Percentiles rank a stretch among this genome's conserved stretches.
Conservation (phyloP, 768 basidiomycete genomes). For the Dioszegia crocea region DNA sequence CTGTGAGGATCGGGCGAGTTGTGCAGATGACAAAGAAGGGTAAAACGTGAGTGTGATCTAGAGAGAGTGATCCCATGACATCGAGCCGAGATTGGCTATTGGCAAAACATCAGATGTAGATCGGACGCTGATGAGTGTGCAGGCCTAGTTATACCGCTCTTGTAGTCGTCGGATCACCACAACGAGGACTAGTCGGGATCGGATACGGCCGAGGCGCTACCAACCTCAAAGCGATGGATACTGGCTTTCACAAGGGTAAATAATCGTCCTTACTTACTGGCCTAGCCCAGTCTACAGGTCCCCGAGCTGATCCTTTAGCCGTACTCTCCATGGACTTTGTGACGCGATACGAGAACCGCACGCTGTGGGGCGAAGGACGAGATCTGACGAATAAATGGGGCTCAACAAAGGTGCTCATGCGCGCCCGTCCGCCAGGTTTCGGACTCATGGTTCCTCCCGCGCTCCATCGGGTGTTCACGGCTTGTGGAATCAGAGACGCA, state of each 20-base stretch:
- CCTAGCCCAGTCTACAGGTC: not conserved
- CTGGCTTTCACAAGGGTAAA: constrained; percentile 43
- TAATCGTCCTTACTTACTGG: not conserved
- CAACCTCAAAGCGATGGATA: constrained; percentile 35
- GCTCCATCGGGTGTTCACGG: constrained; percentile 78
- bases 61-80: not conserved
- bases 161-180: constrained; percentile 48
- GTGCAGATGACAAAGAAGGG: constrained; percentile 92
- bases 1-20: constrained; percentile 55
- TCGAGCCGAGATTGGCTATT: too few species aligned
- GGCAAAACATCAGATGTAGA: not conserved
- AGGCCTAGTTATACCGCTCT: constrained; percentile 37
- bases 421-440: constrained; percentile 66
- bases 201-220: constrained; percentile 45
- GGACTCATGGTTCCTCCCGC: constrained; percentile 84
- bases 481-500: constrained; percentile 90
- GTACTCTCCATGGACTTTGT: constrained; percentile 87
- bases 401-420: constrained; percentile 70
- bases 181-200: constrained; percentile 46
- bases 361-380: constrained; percentile 69
- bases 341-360: constrained; percentile 87
- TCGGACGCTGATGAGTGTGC: not conserved
- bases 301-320: constrained; percentile 53
- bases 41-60: constrained; percentile 56
- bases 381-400: constrained; percentile 81